Evolutionary conservation across 2,329 filamentous ascomycete species (phyloP).

Genomic region (Alternaria sp.): DNA sequence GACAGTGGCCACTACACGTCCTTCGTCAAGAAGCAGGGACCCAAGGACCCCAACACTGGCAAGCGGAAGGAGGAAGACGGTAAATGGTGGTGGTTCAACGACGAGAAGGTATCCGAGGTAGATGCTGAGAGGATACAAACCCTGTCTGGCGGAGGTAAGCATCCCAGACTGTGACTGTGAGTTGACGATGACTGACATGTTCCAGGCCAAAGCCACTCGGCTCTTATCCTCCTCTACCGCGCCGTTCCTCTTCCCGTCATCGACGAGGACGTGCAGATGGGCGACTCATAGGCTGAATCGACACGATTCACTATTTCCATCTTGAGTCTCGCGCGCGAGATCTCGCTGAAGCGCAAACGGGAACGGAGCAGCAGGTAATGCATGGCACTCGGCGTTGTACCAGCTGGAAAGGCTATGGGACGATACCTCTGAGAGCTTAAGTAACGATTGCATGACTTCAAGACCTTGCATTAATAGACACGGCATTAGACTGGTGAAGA

Average conservation of each 20-base stretch:
- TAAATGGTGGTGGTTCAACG: conserved; percentile 99
- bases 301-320: background rate
- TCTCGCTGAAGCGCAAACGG: background rate
- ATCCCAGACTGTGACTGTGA: background rate
- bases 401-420: conserved; percentile 24
- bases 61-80: conserved; percentile 83
- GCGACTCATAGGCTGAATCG: conserved; percentile 21
- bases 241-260: conserved; percentile 72
- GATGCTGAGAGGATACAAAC: conserved; percentile 88
- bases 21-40: conserved; percentile 90
- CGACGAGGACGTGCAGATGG: conserved; percentile 53
- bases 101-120: conserved; percentile 95
- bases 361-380: conserved; percentile 14
- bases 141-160: conserved; percentile 81
- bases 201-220: conserved; percentile 75
- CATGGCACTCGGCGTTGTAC: conserved; percentile 39
- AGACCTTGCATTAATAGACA: conserved; percentile 15
- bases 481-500: background rate
- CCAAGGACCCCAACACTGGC: conserved; percentile 75
- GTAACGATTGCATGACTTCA: conserved; percentile 27
- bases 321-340: background rate
- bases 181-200: conserved; percentile 19
- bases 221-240: conserved; percentile 79
- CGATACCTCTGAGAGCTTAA: conserved; percentile 14
- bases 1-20: conserved; percentile 98